Conservation (phyloP, 1,284 basidiomycete species). For the Psilocybe mexicana region DNA sequence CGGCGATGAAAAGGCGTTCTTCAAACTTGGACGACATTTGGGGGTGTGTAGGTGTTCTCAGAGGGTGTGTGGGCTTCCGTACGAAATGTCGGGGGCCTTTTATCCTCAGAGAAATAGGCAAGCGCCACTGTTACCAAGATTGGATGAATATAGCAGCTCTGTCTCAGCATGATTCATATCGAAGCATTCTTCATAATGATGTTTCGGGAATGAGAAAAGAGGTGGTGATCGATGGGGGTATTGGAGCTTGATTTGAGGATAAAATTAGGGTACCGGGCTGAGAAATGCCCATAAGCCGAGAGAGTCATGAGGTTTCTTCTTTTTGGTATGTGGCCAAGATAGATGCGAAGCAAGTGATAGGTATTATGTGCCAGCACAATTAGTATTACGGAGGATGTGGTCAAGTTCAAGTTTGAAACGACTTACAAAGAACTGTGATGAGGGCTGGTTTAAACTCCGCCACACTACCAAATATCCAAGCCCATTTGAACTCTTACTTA, state of each 20-base stretch:
- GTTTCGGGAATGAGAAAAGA: background rate
- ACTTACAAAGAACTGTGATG: too few species aligned
- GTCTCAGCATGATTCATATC: background rate
- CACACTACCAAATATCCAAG: too few species aligned
- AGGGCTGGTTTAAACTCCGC: too few species aligned
- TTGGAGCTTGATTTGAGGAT: background rate
- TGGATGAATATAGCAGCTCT: background rate
- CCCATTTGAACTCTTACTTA: too few species aligned
- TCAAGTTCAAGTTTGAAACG: too few species aligned
- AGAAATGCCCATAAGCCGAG: too few species aligned
- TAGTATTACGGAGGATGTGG: too few species aligned
- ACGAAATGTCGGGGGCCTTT: background rate
- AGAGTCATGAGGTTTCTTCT: too few species aligned
- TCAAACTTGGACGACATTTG: background rate
- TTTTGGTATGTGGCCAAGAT: too few species aligned
- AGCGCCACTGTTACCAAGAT: background rate
- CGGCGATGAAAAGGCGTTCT: constrained; percentile 3
- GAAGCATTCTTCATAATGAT: background rate
- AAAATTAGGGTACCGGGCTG: too few species aligned
- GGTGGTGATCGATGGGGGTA: background rate
- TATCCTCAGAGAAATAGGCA: background rate
- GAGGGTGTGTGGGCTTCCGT: background rate
- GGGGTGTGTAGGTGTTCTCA: background rate
- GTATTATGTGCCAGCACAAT: too few species aligned
- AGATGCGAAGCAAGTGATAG: too few species aligned